Evolutionary conservation across 2,329 filamentous ascomycete genomes (phyloP), one percentile per base, ranked within the genome.

Genomic region (Alternaria solani): DNA sequence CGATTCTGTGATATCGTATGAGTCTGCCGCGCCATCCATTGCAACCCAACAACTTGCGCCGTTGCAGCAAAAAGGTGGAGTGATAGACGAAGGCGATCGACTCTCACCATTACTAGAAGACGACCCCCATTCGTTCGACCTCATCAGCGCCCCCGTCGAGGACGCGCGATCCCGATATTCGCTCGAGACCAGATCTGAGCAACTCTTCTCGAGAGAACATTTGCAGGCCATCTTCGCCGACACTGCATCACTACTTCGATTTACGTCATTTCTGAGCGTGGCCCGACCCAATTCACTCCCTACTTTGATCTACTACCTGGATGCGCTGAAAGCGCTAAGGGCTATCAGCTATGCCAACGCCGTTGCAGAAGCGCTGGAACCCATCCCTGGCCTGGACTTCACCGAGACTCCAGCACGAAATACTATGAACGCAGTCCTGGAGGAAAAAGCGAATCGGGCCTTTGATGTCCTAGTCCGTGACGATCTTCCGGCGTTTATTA

Each of bases 311-410:
- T 91, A 92, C 79, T 92, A 92, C 65, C 82, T 93, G 2, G 89
- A 92, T 67, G 85, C 89, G 0, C 76, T 88, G 58, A 94, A 93
- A 71, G 90, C 90, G 1, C 76, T 92, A 12, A 86, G 87, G 66
- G 89, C 91, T 2, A 88, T 93, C 58, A 83, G 84, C 34, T 93
- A 93, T 68, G 86, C 89, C 20, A 92, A 93, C 73, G 86, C 89
- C 0, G 83, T 93, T 36, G 84, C 88, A 2, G 84, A 86, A 61
- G 84, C 87, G 2, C 80, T 91, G 8, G 82, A 86, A 28, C 82
- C 83, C 0, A 83, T 91, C 14, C 76, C 82, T 5, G 85, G 82
- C 0, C 79, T 86, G 32, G 83, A 84, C 2, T 89, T 90, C 57
- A 87, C 86, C 0, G 73, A 82, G 0, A 79, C 82, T 4, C 75